Base-by-base conservation (phyloP, 2,329 filamentous ascomycete species). In the Grosmannia penicillata region DNA sequence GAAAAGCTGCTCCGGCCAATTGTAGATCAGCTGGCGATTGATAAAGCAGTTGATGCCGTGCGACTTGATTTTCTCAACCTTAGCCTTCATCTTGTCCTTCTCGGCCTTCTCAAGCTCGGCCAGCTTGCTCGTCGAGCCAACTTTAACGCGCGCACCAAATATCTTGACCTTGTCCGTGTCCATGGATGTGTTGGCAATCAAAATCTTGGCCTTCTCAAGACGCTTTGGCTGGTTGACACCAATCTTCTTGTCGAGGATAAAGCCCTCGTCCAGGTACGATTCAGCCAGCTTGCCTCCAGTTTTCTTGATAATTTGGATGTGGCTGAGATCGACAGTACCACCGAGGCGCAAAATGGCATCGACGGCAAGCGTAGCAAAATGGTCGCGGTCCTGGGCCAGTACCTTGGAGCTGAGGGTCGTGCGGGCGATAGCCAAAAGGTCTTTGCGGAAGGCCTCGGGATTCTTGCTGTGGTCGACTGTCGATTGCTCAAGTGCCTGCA, bases 91-190 rank as follows among this genome's bases (percentile, higher is more conserved):
- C 78, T 96, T 96, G 53, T 98, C 91, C 53, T 85, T 82, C 68
- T 96, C 91, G 6, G 91, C 91, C 72, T 93, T 94, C 62, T 98
- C 91, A 39, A 98, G 70, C 53, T 98, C 91, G n/a, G 91, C 91
- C 36, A 98, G 73, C 70, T 96, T 95, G 58, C 85, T 85, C 4
- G 91, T 98, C 24, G 85, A 89, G 49, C 84, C 82, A 43, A 98
- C 91, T 72, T 96, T 96, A 53, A 98, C 85, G 43, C 89, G 77
- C 14, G 91, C 91, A 46, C 91, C 91, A 53, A 98, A 98, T 53
- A 98, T 96, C 73, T 98, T 98, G 66, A 98, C 84, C 71, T 98
- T 98, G 65, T 98, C 91, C 26, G 91, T 98, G 62, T 98, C 91
- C 91, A 98, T 98, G 11, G 87, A 82, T 9, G 91, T 98, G 65